A percentile compares a stretch with the other conserved stretches of the same genome.
Evolutionary conservation across 1,284 basidiomycete species (phyloP).

Genomic region (Moesziomyces aphidis): DNA sequence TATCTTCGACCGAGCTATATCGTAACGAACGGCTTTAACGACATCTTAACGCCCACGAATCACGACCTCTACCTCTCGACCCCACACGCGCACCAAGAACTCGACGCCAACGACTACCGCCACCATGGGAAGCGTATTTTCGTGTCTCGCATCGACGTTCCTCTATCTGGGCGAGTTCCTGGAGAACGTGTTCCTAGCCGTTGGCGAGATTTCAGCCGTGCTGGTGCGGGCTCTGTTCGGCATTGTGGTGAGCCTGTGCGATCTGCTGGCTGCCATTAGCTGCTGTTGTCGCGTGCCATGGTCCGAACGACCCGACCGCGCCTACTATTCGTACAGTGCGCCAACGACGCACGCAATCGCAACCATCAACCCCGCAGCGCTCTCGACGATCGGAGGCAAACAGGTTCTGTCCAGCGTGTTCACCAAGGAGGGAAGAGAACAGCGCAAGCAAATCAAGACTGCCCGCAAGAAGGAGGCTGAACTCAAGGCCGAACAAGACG

Average conservation of each 20-base stretch:
- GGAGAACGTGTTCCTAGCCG: conserved; percentile 43
- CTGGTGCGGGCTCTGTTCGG: conserved; percentile 49
- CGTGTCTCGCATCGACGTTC: conserved; percentile 48
- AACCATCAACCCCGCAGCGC: conserved; percentile 1
- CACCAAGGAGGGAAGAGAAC: conserved; percentile 32
- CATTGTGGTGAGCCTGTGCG: conserved; percentile 56
- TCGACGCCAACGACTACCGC: not conserved
- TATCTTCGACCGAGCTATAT: no score
- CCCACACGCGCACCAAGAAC: not conserved
- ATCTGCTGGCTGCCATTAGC: conserved; percentile 54
- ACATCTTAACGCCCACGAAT: no score
- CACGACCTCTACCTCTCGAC: not conserved
- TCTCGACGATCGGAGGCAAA: conserved; percentile 30
- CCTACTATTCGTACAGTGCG: conserved; percentile 28
- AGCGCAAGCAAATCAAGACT: conserved; percentile 47
- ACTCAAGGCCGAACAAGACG: conserved; percentile 21
- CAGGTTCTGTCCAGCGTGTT: conserved; percentile 37
- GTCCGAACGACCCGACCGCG: conserved; percentile 50
- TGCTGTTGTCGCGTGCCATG: conserved; percentile 59
- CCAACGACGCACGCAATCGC: not conserved
- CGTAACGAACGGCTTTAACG: no score
- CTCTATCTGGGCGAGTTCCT: conserved; percentile 52
- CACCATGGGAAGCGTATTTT: conserved; percentile 52
- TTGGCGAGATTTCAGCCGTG: conserved; percentile 54
- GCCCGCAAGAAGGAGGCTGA: conserved; percentile 49